Conservation (phyloP, 2,329 filamentous ascomycete species). For the Penicillium sp. region DNA sequence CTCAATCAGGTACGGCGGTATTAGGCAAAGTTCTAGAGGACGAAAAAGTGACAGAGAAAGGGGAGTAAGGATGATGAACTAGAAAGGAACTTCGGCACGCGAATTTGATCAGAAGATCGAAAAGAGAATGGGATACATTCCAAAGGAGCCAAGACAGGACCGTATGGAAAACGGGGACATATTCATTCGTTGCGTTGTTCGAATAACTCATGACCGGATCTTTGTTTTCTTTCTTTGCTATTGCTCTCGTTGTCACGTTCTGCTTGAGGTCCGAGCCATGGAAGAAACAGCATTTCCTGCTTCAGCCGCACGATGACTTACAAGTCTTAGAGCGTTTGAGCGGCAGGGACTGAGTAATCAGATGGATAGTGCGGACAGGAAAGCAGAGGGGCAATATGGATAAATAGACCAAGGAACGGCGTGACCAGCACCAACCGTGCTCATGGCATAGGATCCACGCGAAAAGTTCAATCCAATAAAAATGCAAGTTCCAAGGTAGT, state of each 20-base stretch:
- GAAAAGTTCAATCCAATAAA: conserved; percentile 15
- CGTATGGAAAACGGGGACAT: conserved; percentile 24
- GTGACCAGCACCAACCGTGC: conserved; percentile 40
- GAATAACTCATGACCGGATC: conserved; percentile 27
- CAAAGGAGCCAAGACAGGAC: conserved; percentile 10
- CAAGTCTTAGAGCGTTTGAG: background rate
- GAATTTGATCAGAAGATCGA: conserved; percentile 13
- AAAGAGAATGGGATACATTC: conserved; percentile 4
- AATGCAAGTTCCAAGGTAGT: conserved; percentile 14
- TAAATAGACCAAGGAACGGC: conserved; percentile 27
- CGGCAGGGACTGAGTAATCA: conserved; percentile 12
- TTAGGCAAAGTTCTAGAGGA: conserved; percentile 23
- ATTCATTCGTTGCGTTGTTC: conserved; percentile 32
- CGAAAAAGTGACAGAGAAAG: conserved; percentile 21
- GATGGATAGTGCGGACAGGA: conserved; percentile 12
- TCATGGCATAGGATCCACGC: conserved; percentile 13
- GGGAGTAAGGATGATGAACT: conserved; percentile 11
- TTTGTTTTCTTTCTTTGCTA: conserved; percentile 10
- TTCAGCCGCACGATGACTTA: background rate
- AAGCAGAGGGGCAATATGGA: conserved; percentile 8
- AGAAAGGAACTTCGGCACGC: conserved; percentile 8
- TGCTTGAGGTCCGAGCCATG: background rate
- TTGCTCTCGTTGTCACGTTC: conserved; percentile 3
- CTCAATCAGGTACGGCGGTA: conserved; percentile 14
- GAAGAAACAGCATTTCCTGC: conserved; percentile 2